A percentile compares a stretch with the other conserved stretches of the same genome.
Conservation (phyloP, 306 rosid genomes). For the Cucumis melo region DNA sequence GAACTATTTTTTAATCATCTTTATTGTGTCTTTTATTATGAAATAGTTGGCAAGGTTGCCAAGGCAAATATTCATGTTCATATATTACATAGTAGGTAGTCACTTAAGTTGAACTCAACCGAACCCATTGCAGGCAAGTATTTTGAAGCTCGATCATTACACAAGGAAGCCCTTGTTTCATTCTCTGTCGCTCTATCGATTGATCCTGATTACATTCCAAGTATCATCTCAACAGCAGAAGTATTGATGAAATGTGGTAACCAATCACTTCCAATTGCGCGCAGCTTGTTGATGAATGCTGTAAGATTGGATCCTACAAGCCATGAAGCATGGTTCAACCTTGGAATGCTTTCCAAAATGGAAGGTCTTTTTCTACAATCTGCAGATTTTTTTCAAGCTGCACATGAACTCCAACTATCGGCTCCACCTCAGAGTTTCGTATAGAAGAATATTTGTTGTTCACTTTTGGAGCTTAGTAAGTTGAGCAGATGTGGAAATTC, state of each 20-base stretch:
- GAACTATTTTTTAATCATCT: background rate
- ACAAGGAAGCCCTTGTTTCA: constrained; percentile 62
- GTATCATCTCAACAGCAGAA: constrained; percentile 58
- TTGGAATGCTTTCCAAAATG: constrained; percentile 47
- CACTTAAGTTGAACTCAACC: background rate
- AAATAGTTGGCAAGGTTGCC: background rate
- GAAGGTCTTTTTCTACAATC: constrained; percentile 63
- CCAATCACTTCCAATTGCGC: constrained; percentile 52
- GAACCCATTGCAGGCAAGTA: constrained; percentile 27
- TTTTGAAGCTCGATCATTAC: constrained; percentile 43
- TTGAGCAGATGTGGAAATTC: background rate
- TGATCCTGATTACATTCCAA: constrained; percentile 60
- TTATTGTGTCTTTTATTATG: background rate
- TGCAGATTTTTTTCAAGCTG: constrained; percentile 74
- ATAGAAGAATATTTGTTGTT: constrained; percentile 3
- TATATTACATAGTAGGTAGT: background rate
- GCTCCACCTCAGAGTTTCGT: constrained; percentile 52
- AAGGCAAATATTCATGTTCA: background rate
- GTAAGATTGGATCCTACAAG: constrained; percentile 59
- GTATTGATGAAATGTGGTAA: constrained; percentile 43
- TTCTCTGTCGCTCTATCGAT: constrained; percentile 49
- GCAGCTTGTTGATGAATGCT: constrained; percentile 70
- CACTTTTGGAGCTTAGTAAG: background rate
- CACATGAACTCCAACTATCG: constrained; percentile 51
- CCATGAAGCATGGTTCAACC: constrained; percentile 68